Evolutionary conservation across 352 stramenopile species (phyloP).

Genomic region (Globisporangium splendens): DNA sequence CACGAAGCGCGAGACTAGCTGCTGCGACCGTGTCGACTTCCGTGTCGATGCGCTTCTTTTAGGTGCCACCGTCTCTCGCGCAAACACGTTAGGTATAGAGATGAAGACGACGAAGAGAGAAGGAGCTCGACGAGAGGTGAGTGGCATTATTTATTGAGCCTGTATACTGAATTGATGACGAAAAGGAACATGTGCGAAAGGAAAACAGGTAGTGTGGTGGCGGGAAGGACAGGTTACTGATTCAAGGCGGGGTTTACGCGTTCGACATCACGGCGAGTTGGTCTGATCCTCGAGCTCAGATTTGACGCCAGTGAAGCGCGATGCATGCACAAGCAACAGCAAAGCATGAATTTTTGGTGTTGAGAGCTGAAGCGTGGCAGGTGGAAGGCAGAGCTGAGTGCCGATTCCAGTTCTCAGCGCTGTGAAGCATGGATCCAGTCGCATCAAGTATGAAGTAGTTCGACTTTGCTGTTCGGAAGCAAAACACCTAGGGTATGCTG

Average conservation of each 20-base stretch:
- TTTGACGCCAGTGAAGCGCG: too few relatives aligned
- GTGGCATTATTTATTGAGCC: constrained; percentile 1
- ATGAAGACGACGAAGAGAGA: not conserved
- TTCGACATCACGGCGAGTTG: not conserved
- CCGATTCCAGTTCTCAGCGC: not conserved
- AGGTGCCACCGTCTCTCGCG: constrained; percentile 8
- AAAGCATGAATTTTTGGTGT: too few relatives aligned
- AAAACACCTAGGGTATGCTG: not conserved
- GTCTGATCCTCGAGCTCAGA: not conserved
- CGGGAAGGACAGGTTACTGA: not conserved
- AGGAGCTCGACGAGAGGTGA: not conserved
- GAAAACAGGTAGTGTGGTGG: too few relatives aligned
- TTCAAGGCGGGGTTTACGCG: not conserved
- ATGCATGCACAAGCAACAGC: too few relatives aligned
- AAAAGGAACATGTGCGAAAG: not conserved
- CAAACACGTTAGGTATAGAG: constrained; percentile 5
- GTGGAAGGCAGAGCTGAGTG: too few relatives aligned
- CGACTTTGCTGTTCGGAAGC: constrained; percentile 1
- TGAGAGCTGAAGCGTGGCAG: too few relatives aligned
- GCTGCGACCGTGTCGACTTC: constrained; percentile 25
- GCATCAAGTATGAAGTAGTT: constrained; percentile 7
- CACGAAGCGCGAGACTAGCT: constrained; percentile 7
- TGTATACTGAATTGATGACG: not conserved
- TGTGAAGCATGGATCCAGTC: not conserved
- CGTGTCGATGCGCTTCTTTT: constrained; percentile 51